These are phyloP conservation scores for Penstemon davidsonii DNA, from an alignment of 257 asterid genomes.

Conservation along the genomic window DNA sequence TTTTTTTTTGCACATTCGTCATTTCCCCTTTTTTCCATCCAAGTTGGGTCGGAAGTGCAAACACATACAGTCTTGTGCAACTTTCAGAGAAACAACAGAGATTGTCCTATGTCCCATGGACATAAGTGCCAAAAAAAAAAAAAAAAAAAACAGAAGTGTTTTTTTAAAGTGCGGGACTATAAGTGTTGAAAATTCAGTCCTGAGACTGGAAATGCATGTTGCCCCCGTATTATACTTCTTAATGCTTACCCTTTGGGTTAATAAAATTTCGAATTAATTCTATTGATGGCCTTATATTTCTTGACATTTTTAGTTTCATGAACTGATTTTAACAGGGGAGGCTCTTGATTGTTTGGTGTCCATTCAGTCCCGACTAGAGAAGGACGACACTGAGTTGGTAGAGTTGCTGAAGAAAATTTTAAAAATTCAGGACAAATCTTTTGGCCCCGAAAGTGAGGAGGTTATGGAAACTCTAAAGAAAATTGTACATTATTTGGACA, in stretches of 20 bases:
- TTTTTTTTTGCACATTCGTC: too few species aligned
- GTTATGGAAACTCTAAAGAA: slow-evolving; percentile 72
- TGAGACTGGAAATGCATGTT: too few species aligned
- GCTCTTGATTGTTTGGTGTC: slow-evolving; percentile 91
- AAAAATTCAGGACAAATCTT: slow-evolving; percentile 67
- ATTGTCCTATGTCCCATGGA: too few species aligned
- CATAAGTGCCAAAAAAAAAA: too few species aligned
- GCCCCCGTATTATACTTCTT: not conserved
- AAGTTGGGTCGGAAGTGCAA: too few species aligned
- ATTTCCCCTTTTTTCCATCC: too few species aligned
- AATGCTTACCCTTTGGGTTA: slow-evolving; percentile 3
- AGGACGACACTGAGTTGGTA: slow-evolving; percentile 45
- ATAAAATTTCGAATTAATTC: slow-evolving; percentile 1
- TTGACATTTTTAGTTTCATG: slow-evolving; percentile 10
- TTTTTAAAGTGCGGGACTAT: too few species aligned
- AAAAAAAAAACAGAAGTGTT: too few species aligned
- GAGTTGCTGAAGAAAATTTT: slow-evolving; percentile 68
- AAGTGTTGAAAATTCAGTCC: too few species aligned
- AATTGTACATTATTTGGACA: slow-evolving; percentile 58
- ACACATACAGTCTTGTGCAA: too few species aligned
- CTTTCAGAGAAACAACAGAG: too few species aligned
- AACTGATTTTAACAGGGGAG: slow-evolving; percentile 56
- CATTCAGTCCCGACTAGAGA: slow-evolving; percentile 31
- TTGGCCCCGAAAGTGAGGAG: slow-evolving; percentile 69
- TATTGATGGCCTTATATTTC: not conserved